Evolutionary conservation across 495 filamentous ascomycete species (phyloP), one percentile per base, ranked within the genome.

Genomic region (Rhypophila decipiens): DNA sequence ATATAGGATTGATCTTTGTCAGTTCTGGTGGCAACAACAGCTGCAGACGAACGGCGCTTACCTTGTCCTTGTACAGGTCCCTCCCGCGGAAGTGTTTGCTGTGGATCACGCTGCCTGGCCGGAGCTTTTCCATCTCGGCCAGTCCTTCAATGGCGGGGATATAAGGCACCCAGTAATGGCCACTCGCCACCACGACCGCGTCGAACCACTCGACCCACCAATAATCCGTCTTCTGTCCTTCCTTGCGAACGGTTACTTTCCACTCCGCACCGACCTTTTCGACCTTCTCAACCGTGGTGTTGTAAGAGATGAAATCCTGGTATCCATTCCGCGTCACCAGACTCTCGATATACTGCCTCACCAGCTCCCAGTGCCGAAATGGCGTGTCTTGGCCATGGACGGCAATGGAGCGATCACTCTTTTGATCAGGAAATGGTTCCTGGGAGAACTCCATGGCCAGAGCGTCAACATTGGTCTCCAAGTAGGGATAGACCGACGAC

Each of bases 161-260:
- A 54, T 74, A 80, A 3, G 85, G 84, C 1, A 86, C 78, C 53
- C 70, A 75, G 59, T 79, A 88, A 57, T 90, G 85, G 0, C 87
- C 87, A 51, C 66, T 84, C 12, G 86, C 85, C 19, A 87, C 77
- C 1, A 88, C 74, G 4, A 90, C 76, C 4, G 83, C 85, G 66
- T 91, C 87, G 58, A 81, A 90, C 39, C 44, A 59, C 34, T 59
- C 57, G 10, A 42, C 36, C 62, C 66, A 69, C 67, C 65, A 71
- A 23, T 63, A 63, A 44, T 71, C 67, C 13, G 49, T 57, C 17
- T 54, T 24, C 13, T 47, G 29, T 17, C 59, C 59, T 15, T 59
- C 55, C 22, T 64, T 55, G 11, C 67, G 59, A 9, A 68, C 45
- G 8, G 60, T 63, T 13, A 70, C 39, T 29, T 56, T 62, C 67